phyloP scores from a whole-genome alignment of 2,329 filamentous ascomycete genomes.

The Aotearoamyces nothofagi region DNA sequence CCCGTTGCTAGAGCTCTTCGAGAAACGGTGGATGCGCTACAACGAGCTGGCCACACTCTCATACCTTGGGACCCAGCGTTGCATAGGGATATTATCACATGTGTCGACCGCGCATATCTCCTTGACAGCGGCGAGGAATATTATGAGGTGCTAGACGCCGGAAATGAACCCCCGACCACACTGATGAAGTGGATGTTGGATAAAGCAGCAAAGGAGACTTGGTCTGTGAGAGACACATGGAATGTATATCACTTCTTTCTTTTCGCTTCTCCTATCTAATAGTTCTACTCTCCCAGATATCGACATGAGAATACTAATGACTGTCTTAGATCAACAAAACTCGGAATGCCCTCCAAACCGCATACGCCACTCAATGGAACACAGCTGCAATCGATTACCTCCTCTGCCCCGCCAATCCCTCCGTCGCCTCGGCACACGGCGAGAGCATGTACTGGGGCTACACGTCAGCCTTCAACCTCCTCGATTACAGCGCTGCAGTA shows the following conservation, averaged over 20 bases:
- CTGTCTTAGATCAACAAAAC: no score
- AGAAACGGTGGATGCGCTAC: slow-evolving; percentile 22
- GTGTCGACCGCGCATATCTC: slow-evolving; percentile 26
- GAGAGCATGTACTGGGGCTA: slow-evolving; percentile 8
- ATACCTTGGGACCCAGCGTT: slow-evolving; percentile 34
- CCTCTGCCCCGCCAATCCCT: slow-evolving; percentile 4
- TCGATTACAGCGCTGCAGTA: slow-evolving; percentile 5
- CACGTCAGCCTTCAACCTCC: slow-evolving; percentile 4
- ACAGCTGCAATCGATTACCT: slow-evolving; percentile 3
- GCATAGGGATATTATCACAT: neutral
- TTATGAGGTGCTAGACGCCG: slow-evolving; percentile 28
- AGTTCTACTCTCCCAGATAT: no score
- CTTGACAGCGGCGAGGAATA: slow-evolving; percentile 38
- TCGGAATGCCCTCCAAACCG: slow-evolving; percentile 7
- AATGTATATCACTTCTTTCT: no score
- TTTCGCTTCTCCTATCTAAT: no score
- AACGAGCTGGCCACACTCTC: slow-evolving; percentile 32
- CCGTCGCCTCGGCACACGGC: slow-evolving; percentile 3
- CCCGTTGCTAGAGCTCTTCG: slow-evolving; percentile 38
- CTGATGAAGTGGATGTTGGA: neutral
- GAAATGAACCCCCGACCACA: slow-evolving; percentile 31
- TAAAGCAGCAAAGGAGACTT: neutral
- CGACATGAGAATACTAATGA: no score
- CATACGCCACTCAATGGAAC: slow-evolving; percentile 10
- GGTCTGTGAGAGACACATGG: slow-evolving; percentile 1